Base-by-base conservation (phyloP, 2,329 filamentous ascomycete species). In the Aspergillus sp. region DNA sequence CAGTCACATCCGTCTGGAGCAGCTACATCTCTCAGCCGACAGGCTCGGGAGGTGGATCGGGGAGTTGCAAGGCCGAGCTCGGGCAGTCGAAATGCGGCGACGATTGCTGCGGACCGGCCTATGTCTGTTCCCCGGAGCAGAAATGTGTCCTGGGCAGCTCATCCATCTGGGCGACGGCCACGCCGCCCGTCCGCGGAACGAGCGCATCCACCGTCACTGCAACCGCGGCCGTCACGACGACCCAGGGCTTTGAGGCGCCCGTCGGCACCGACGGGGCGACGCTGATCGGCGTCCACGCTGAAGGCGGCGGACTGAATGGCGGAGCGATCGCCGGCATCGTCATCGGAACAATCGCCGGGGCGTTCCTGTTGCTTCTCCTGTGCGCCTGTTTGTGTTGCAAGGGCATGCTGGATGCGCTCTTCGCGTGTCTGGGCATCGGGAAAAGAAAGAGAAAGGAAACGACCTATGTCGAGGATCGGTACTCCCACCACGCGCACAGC, bases 1-100 rank as follows among this genome's bases (percentile, higher is more conserved):
- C 81, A 2, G 70, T 75, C 53, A 85, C 82, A 5, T 77, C 76
- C 5, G 77, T 81, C 29, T 80, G 77, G 67, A 85, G 81, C 66
- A 72, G 70, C 38, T 65, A 64, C 47, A 25, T 68, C 57, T 47
- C 67, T 49, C 59, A 66, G 7, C 53, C 61, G 19, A 57, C 53
- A 53, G 53, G 59, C 25, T 29, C 25, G 10, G 47, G 64, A 41
- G 55, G 57, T 52, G 52, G 61, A 62, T 43, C 66, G 55, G 54
- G 64, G 49, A 64, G 68, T 48, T 86, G 83, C 70, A 74, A 76
- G 46, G 70, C 71, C 45, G 71, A 75, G 2, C 58, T 77, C 17
- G 74, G 74, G 38, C 72, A 79, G 57, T 69, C 67, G 3, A 58
- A 61, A 3, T 80, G 77, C 55, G 77, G 76, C 20, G 68, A 59